Base-by-base conservation (phyloP, 495 filamentous ascomycete species). In the Astrothelium subdiscretum region DNA sequence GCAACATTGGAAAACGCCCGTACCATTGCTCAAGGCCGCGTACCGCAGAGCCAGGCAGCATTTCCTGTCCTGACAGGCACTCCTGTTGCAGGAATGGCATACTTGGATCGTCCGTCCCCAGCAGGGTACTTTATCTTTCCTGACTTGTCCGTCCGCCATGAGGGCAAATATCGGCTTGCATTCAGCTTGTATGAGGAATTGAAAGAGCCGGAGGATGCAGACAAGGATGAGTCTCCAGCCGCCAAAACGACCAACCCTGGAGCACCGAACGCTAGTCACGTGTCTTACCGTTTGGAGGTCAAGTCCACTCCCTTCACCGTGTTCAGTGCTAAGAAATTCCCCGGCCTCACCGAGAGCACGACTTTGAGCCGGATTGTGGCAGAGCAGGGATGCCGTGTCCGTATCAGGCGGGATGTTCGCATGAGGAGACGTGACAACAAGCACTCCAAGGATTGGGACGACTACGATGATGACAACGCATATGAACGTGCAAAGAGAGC, bases 41-140 rank as follows among this genome's bases (percentile, higher is more conserved):
- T 88, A 44, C 79, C 81, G 59, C 80, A 83, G 3, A 75, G 85
- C 27, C 77, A 80, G 18, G 86, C 86, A 31, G 82, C 83, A 40
- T 86, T 87, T 27, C 89, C 92, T 1, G 91, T 97, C 40, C 80
- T 98, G 65, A 98, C 95, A 1, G 94, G 94, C 68, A 91, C 95
- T 66, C 91, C 92, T 1, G 94, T 97, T 6, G 95, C 95, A 43
- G 95, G 94, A 43, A 95, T 97, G 80, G 92, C 92, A 24, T 97
- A 97, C 72, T 79, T 98, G 29, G 94, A 98, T 69, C 90, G 95
- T 31, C 94, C 94, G 0, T 79, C 77, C 24, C 90, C 90, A 44
- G 94, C 92, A 52, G 94, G 95, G 60, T 98, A 97, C 74, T 98
- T 98, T 72, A 87, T 98, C 74, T 98, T 98, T 69, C 94, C 95